Evolutionary conservation across 73 alveolate species (phyloP).

Genomic region (Paraurostyla sp.): DNA sequence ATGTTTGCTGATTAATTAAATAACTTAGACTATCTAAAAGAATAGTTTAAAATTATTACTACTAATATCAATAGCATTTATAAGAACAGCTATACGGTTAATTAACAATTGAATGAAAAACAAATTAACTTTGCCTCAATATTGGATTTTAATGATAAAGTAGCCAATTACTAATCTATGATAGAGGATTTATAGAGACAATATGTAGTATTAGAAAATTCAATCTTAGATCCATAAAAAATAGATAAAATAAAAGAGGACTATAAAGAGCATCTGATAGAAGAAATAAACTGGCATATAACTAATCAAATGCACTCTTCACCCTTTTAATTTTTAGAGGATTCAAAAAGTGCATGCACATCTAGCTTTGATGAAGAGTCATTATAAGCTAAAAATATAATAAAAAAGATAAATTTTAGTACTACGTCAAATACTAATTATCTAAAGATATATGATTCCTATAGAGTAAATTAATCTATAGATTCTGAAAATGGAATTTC

Average conservation of each 20-base stretch:
- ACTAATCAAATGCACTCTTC: neutral
- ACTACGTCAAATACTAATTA: neutral
- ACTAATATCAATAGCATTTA: neutral
- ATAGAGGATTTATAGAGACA: too few relatives aligned
- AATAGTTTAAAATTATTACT: neutral
- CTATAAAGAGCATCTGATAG: too few relatives aligned
- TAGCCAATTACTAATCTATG: too few relatives aligned
- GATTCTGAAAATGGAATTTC: neutral
- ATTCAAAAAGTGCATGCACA: neutral
- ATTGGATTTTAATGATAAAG: too few relatives aligned
- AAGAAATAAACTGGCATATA: slow-evolving; percentile 52
- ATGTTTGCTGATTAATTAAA: neutral
- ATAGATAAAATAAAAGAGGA: too few relatives aligned
- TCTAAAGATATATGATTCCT: slow-evolving; percentile 9
- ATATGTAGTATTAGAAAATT: too few relatives aligned
- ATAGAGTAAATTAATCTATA: slow-evolving; percentile 18
- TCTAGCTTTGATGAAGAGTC: slow-evolving; percentile 16
- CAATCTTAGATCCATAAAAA: too few relatives aligned
- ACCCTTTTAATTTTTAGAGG: neutral
- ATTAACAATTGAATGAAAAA: neutral
- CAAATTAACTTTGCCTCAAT: neutral
- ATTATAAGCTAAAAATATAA: neutral
- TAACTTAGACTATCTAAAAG: neutral
- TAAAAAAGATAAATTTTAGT: neutral
- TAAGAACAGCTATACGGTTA: neutral